Percentiles rank a stretch among this genome's conserved stretches.
These are phyloP conservation scores for Pleurotus salmoneostramineus DNA, from an alignment of 768 basidiomycete genomes.

Conservation along the genomic window DNA sequence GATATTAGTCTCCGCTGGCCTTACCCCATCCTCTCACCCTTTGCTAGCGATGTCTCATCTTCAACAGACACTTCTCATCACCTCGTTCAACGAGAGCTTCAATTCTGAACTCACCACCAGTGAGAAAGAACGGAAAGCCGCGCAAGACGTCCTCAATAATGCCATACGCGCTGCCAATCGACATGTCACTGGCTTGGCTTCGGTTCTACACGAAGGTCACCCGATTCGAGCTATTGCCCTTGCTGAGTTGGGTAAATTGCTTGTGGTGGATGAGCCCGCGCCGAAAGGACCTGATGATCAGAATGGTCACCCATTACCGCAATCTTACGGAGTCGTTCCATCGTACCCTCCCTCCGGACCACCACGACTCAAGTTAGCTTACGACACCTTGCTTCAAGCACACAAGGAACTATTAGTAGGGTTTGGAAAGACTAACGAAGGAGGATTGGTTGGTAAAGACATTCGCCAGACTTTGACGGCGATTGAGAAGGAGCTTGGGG, in stretches of 20 bases:
- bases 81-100: constrained; percentile 32
- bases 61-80: constrained; percentile 62
- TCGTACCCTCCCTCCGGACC: constrained; percentile 68
- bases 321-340: constrained; percentile 11
- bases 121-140: constrained; percentile 13
- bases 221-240: constrained; percentile 73
- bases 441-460: constrained; percentile 66
- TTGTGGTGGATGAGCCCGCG: constrained; percentile 70
- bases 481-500: constrained; percentile 69
- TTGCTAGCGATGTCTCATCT: constrained; percentile 73
- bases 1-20: constrained; percentile 52
- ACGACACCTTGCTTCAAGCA: constrained; percentile 61
- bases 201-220: constrained; percentile 60
- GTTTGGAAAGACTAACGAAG: constrained; percentile 69
- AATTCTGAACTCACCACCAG: constrained; percentile 10
- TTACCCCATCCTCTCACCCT: constrained; percentile 72
- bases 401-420: constrained; percentile 59
- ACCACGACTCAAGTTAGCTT: constrained; percentile 57
- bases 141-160: constrained; percentile 58
- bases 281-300: constrained; percentile 13
- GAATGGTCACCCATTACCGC: not conserved
- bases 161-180: constrained; percentile 55
- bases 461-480: constrained; percentile 56
- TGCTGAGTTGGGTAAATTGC: constrained; percentile 77
- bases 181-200: constrained; percentile 47